These are phyloP conservation scores for Sclerotinia spermophila DNA, from an alignment of 2,329 filamentous ascomycete species.

Conservation along the genomic window DNA sequence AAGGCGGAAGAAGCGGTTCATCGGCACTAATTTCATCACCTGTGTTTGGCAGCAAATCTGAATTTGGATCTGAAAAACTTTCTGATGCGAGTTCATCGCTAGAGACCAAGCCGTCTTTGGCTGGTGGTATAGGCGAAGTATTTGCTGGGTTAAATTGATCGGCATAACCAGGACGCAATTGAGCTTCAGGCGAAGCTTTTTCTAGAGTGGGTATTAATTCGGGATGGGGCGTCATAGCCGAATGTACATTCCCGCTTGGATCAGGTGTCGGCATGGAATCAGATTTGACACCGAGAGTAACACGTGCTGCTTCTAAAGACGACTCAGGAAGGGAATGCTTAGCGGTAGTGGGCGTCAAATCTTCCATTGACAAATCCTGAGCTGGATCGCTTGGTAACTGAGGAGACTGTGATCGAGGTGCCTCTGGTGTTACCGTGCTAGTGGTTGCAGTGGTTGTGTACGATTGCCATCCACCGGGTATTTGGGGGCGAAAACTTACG, in stretches of 20 bases:
- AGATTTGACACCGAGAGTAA: constrained; percentile 31
- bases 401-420: background rate
- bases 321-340: constrained; percentile 27
- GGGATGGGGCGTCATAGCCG: constrained; percentile 28
- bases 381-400: constrained; percentile 19
- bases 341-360: constrained; percentile 31
- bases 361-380: constrained; percentile 24
- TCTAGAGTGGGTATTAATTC: constrained; percentile 27
- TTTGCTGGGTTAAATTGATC: constrained; percentile 36
- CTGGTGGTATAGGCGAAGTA: constrained; percentile 45
- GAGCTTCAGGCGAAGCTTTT: constrained; percentile 26
- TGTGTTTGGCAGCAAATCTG: background rate
- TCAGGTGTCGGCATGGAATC: constrained; percentile 29
- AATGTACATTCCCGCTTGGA: constrained; percentile 28
- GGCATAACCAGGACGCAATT: constrained; percentile 28
- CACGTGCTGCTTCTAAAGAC: constrained; percentile 33
- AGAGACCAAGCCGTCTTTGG: constrained; percentile 40
- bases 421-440: constrained; percentile 20
- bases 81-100: background rate
- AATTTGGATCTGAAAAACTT: too few relatives aligned
- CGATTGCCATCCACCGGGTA: constrained; percentile 36
- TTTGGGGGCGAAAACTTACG: constrained; percentile 32
- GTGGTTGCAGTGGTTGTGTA: constrained; percentile 31
- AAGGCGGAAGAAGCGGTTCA: constrained; percentile 4
- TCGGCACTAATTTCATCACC: background rate